Evolutionary conservation across 805 yeast species (phyloP).

Genomic region (Nakazawaea ishiwadae): DNA sequence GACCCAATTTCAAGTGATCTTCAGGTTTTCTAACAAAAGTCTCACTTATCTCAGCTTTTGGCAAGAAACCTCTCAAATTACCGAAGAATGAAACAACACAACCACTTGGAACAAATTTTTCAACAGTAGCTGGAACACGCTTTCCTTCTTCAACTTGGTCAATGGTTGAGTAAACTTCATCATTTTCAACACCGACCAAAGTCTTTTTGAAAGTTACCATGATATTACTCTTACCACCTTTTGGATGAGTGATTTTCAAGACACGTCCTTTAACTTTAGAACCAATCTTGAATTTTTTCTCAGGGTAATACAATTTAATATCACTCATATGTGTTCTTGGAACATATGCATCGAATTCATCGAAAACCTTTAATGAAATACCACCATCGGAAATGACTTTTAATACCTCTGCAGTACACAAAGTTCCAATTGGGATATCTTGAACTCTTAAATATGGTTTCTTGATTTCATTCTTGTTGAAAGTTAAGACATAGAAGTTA

Average conservation of each 20-base stretch:
- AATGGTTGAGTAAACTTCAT: constrained; percentile 38
- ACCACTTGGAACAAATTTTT: constrained; percentile 68
- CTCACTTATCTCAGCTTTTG: constrained; percentile 86
- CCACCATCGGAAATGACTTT: constrained; percentile 62
- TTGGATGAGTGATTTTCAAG: constrained; percentile 39
- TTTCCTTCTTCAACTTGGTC: constrained; percentile 38
- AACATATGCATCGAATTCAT: constrained; percentile 69
- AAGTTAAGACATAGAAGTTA: constrained; percentile 58
- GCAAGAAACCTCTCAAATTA: constrained; percentile 70
- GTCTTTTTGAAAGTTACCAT: constrained; percentile 79
- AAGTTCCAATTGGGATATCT: constrained; percentile 76
- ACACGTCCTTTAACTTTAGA: constrained; percentile 75
- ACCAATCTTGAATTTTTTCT: constrained; percentile 85
- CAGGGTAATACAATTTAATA: constrained; percentile 79
- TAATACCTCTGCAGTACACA: constrained; percentile 50
- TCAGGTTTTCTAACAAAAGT: constrained; percentile 73
- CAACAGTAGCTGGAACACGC: constrained; percentile 70
- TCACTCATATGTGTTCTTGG: constrained; percentile 79
- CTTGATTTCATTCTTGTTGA: constrained; percentile 60
- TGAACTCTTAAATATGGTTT: constrained; percentile 61
- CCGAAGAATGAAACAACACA: constrained; percentile 84
- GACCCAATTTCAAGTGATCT: constrained; percentile 78
- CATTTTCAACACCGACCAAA: constrained; percentile 61
- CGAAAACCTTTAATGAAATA: constrained; percentile 59
- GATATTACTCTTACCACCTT: constrained; percentile 41